Evolutionary conservation across 305 asterid genomes (phyloP).

Genomic region (Fraxinus albicans): DNA sequence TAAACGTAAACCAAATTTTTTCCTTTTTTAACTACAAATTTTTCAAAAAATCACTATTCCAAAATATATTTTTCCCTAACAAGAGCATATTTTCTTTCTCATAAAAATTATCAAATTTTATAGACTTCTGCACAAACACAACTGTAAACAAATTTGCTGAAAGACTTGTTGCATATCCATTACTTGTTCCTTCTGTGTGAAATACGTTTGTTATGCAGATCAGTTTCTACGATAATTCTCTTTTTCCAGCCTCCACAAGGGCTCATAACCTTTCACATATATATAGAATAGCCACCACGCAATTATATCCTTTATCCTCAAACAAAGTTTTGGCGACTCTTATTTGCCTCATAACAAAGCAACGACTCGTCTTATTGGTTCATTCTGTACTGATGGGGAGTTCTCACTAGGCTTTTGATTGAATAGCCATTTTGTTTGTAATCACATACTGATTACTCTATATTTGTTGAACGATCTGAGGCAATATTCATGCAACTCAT

Average conservation of each 20-base stretch:
- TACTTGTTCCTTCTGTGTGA: background rate
- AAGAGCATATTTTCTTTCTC: background rate
- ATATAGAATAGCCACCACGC: background rate
- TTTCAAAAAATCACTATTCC: background rate
- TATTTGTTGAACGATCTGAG: slow-evolving; percentile 5
- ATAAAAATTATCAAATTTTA: background rate
- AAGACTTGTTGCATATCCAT: background rate
- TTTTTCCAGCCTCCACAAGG: background rate
- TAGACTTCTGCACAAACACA: background rate
- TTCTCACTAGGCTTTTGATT: slow-evolving; percentile 15
- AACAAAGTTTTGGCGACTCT: slow-evolving; percentile 7
- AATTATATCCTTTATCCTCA: background rate
- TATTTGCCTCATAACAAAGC: background rate
- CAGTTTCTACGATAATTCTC: background rate
- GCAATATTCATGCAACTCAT: slow-evolving; percentile 12
- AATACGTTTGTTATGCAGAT: background rate
- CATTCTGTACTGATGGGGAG: slow-evolving; percentile 6
- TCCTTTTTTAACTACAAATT: no score
- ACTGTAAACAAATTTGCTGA: background rate
- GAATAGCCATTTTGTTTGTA: background rate
- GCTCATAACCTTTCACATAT: background rate
- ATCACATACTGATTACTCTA: slow-evolving; percentile 1
- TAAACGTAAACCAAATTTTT: background rate
- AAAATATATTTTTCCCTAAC: background rate
- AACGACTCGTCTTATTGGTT: background rate